Evolutionary conservation across 1,284 basidiomycete genomes (phyloP).

Genomic region (Boletus albobrunnescens): DNA sequence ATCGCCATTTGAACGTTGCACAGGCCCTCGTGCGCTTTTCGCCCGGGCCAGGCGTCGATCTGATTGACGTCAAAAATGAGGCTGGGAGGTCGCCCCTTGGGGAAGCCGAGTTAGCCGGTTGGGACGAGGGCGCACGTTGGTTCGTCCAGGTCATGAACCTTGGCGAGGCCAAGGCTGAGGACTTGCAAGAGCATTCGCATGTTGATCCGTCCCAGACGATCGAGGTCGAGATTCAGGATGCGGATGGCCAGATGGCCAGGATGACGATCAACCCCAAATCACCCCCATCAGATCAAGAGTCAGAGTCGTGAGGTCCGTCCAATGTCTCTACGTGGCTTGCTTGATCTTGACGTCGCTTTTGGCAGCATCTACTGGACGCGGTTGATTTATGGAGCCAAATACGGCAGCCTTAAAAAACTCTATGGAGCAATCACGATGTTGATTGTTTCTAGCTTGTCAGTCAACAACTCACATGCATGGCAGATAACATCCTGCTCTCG

Average conservation of each 20-base stretch:
- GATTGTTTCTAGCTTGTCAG: too few species aligned
- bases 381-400: too few species aligned
- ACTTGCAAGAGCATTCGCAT: constrained; percentile 8
- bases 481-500: too few species aligned
- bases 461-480: too few species aligned
- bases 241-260: constrained; percentile 58
- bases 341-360: neutral
- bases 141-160: constrained; percentile 73
- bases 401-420: too few species aligned
- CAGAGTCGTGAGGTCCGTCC: constrained; percentile 3
- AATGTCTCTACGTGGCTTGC: neutral
- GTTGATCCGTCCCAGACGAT: constrained; percentile 18
- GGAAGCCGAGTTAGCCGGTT: constrained; percentile 72
- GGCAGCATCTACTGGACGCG: too few species aligned
- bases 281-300: constrained; percentile 24
- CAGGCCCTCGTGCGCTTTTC: constrained; percentile 63
- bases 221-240: constrained; percentile 60
- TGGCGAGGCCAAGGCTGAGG: constrained; percentile 45
- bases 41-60: constrained; percentile 52
- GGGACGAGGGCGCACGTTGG: constrained; percentile 79
- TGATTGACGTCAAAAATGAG: constrained; percentile 71
- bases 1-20: constrained; percentile 66
- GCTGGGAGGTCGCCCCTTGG: constrained; percentile 68
- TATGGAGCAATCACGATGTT: too few species aligned
- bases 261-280: constrained; percentile 43